Conservation (phyloP, 208 protist genomes). For the Naegleria fowleri region DNA sequence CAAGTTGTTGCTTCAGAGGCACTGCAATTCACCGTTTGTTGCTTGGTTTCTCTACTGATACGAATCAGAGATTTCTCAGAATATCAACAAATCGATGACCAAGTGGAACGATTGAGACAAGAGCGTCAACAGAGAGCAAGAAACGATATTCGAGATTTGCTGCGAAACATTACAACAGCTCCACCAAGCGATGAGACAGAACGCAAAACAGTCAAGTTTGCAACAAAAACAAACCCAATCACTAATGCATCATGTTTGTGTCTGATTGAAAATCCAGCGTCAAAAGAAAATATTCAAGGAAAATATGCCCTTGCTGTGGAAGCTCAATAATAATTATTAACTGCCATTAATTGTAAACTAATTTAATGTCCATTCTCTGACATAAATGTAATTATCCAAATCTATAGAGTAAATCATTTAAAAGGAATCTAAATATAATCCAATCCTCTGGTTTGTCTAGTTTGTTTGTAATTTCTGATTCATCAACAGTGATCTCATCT, state of each 20-base stretch:
- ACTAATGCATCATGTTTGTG: background rate
- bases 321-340: background rate
- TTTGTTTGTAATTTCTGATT: background rate
- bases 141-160: background rate
- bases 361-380: background rate
- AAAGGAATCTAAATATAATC: background rate
- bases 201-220: background rate
- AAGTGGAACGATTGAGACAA: background rate
- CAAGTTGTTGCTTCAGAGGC: background rate
- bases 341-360: background rate
- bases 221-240: background rate
- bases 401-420: background rate
- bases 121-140: background rate
- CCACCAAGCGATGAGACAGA: background rate
- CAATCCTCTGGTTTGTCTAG: background rate
- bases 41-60: background rate
- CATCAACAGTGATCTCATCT: background rate
- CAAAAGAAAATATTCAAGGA: background rate
- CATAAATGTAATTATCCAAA: background rate
- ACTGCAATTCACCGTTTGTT: background rate
- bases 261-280: background rate
- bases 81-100: background rate
- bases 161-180: background rate
- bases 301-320: background rate
- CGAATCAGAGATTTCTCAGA: background rate